These are phyloP conservation scores for Syzygium malaccense DNA, from an alignment of 441 rosid species.

Conservation along the genomic window DNA sequence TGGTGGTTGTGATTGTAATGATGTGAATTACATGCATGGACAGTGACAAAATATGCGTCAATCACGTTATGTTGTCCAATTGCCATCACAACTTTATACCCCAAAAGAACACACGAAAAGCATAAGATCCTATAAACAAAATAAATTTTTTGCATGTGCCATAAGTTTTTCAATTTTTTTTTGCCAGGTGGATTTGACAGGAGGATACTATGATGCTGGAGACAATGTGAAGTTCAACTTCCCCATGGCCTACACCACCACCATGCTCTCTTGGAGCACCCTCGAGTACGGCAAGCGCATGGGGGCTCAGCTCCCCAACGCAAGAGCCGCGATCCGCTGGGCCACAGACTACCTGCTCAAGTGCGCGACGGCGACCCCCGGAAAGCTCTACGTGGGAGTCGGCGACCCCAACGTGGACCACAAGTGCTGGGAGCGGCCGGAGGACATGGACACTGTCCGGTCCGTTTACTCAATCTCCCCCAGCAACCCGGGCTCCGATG, in stretches of 20 bases:
- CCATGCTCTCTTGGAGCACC: conserved; percentile 57
- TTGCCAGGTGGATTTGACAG: conserved; percentile 53
- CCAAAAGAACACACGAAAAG: background rate
- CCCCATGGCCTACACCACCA: conserved; percentile 68
- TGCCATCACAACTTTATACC: background rate
- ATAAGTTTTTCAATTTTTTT: background rate
- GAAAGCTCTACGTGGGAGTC: conserved; percentile 70
- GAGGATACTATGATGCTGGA: conserved; percentile 72
- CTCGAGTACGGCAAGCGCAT: conserved; percentile 51
- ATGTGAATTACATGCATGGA: background rate
- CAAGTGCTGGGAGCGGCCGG: conserved; percentile 73
- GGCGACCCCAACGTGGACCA: conserved; percentile 69
- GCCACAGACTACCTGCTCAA: conserved; percentile 51
- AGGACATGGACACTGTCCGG: conserved; percentile 61
- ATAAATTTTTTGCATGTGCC: background rate
- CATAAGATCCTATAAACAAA: background rate
- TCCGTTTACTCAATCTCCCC: conserved; percentile 49
- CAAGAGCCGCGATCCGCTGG: conserved; percentile 52
- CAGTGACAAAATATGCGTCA: background rate
- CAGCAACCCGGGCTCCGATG: conserved; percentile 57
- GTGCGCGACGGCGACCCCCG: conserved; percentile 68
- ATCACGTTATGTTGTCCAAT: background rate
- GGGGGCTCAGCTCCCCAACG: conserved; percentile 39
- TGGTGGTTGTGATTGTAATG: background rate
- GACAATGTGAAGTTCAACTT: conserved; percentile 70